Percentiles rank a stretch among this genome's conserved stretches.
Conservation (phyloP, 331 rosid species). For the Malus hybrid region DNA sequence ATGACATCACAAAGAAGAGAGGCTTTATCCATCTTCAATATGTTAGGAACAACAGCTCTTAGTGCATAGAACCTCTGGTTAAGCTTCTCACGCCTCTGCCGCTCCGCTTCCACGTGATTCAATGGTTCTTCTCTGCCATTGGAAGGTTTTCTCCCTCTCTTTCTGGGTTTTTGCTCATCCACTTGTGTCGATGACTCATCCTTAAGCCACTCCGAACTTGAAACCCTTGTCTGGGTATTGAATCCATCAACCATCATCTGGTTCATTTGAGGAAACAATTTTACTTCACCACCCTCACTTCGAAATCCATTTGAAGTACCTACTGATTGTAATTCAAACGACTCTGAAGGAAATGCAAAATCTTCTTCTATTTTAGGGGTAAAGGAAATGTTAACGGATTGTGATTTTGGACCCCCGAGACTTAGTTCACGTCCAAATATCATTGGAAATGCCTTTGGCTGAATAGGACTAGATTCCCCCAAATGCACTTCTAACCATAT, state of each 20-base stretch:
- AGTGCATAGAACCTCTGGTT: constrained; percentile 58
- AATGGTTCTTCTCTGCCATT: constrained; percentile 94
- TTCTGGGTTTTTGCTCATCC: constrained; percentile 84
- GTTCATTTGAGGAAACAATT: too few relatives aligned
- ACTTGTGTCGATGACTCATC: constrained; percentile 64
- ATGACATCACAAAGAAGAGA: constrained; percentile 93
- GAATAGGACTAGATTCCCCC: constrained; percentile 52
- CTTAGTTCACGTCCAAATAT: constrained; percentile 82
- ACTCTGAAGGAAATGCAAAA: constrained; percentile 53
- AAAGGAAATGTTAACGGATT: constrained; percentile 64
- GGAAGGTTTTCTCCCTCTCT: constrained; percentile 96
- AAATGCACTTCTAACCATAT: constrained; percentile 43
- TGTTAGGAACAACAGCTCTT: too few relatives aligned
- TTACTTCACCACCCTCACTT: constrained; percentile 20
- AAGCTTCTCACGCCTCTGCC: constrained; percentile 94
- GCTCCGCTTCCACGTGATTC: constrained; percentile 95
- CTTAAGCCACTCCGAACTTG: constrained; percentile 49
- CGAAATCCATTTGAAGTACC: constrained; percentile 9
- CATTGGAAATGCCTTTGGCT: constrained; percentile 66
- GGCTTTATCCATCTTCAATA: too few relatives aligned
- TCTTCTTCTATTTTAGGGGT: constrained; percentile 87
- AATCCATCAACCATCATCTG: constrained; percentile 49
- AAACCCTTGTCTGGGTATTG: constrained; percentile 48
- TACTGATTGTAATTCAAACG: constrained; percentile 53
- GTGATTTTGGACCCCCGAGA: constrained; percentile 64